Evolutionary conservation across 2,329 filamentous ascomycete genomes (phyloP), one percentile per base, ranked within the genome.

Genomic region (Zymoseptoria crescenta): DNA sequence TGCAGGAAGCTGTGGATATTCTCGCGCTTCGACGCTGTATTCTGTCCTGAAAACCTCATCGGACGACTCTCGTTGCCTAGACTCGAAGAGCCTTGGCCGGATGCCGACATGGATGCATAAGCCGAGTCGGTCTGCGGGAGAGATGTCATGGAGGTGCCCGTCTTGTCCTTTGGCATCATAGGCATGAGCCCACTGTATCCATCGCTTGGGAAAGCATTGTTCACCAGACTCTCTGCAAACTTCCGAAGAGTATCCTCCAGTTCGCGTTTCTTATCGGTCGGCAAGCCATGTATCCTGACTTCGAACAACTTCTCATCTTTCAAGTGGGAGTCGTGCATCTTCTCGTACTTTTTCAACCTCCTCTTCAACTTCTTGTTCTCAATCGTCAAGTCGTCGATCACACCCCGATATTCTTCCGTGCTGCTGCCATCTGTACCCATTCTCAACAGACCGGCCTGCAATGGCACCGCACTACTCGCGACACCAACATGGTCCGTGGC

Each of bases 351-450:
- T 67, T 83, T 87, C 56, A 95, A 68, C 67, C 86, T 84, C 65
- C 87, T 85, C 74, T 87, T 91, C 61, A 95, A 73, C 55, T 84
- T 86, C 71, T 90, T 89, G 70, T 94, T 95, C 69, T 91, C 87
- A 27, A 96, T 78, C 0, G 90, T 96, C 59, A 96, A 74, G 70
- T 96, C 91, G 67, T 96, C 90, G 53, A 96, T 95, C 16, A 96
- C 89, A 64, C 87, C 87, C 52, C 90, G 81, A 61, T 85, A 92
- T 58, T 92, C 89, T 58, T 89, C 88, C 28, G 83, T 84, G 55
- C 85, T 87, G 69, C 83, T 89, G 29, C 76, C 77, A 52, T 76
- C 75, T 6, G 73, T 75, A 29, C 66, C 71, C 8, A 73, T 48
- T 9, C 67, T 68, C 75, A 83, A 20, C 73, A 82, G 2, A 75